Evolutionary conservation across 148 eudicot genomes (phyloP).

Genomic region (Persicaria tinctoria): DNA sequence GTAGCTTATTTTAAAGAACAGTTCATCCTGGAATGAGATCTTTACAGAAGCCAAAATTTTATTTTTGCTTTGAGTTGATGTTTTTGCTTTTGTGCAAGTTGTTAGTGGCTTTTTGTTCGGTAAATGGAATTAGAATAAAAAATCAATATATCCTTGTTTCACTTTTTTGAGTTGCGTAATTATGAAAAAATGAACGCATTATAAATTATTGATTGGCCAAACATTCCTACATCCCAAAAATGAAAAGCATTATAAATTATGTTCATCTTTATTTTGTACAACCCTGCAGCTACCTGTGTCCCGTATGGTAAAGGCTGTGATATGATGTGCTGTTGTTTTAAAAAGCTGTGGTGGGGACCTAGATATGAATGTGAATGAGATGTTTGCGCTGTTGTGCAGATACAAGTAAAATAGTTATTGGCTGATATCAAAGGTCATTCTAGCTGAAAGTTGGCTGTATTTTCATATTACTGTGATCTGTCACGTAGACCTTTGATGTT

Average conservation of each 20-base stretch:
- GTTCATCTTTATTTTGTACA: too few species aligned
- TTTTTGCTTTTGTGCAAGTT: not conserved
- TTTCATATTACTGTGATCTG: not conserved
- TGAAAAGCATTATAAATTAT: too few species aligned
- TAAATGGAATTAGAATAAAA: not conserved
- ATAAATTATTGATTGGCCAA: not conserved
- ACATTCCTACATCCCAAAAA: too few species aligned
- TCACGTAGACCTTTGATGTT: not conserved
- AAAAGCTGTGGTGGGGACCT: not conserved
- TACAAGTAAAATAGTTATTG: not conserved
- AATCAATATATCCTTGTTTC: not conserved
- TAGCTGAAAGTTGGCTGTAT: constrained; percentile 1
- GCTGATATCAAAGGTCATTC: not conserved
- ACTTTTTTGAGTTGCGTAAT: not conserved
- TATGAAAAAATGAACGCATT: not conserved
- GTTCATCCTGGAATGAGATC: not conserved
- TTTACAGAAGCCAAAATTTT: not conserved
- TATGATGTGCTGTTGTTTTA: not conserved
- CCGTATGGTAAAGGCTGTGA: not conserved
- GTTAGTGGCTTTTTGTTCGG: not conserved
- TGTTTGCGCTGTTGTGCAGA: not conserved
- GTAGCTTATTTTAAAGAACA: not conserved
- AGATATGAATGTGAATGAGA: not conserved
- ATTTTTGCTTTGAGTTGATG: not conserved
- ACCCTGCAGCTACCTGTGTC: too few species aligned